phyloP scores from a whole-genome alignment of 1,284 basidiomycete genomes.

The Prillingera fragicola region DNA sequence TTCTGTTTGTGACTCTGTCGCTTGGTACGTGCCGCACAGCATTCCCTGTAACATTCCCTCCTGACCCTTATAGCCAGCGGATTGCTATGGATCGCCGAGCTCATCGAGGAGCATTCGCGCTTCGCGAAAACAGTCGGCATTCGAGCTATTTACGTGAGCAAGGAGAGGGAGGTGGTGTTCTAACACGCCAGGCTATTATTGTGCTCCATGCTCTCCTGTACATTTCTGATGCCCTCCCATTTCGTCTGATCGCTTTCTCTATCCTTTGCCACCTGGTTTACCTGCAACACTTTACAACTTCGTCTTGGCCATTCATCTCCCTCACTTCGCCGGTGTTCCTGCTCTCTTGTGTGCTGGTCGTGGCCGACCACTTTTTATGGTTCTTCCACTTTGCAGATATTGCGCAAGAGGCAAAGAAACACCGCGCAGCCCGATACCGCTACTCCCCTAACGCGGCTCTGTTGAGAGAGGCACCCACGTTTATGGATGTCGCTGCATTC shows the following conservation, averaged over 20 bases:
- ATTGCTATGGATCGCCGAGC: constrained; percentile 81
- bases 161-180: background rate
- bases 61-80: constrained; percentile 64
- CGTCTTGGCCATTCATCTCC: constrained; percentile 82
- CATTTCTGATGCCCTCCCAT: constrained; percentile 70
- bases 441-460: constrained; percentile 48
- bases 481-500: constrained; percentile 13
- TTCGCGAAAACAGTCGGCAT: constrained; percentile 72
- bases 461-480: constrained; percentile 35
- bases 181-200: constrained; percentile 62
- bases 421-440: constrained; percentile 32
- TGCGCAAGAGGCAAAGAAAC: constrained; percentile 53
- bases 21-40: constrained; percentile 54
- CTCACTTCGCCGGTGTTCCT: constrained; percentile 76
- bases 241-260: constrained; percentile 68
- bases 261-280: constrained; percentile 78
- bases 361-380: constrained; percentile 86
- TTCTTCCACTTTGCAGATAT: constrained; percentile 80
- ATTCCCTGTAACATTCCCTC: background rate
- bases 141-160: constrained; percentile 74
- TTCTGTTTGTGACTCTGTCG: constrained; percentile 72
- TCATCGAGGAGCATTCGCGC: constrained; percentile 86
- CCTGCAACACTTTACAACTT: constrained; percentile 75
- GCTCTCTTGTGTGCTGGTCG: constrained; percentile 71
- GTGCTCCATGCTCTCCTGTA: constrained; percentile 69